Conservation (phyloP, 768 basidiomycete species). For the Leccinum imitatum region DNA sequence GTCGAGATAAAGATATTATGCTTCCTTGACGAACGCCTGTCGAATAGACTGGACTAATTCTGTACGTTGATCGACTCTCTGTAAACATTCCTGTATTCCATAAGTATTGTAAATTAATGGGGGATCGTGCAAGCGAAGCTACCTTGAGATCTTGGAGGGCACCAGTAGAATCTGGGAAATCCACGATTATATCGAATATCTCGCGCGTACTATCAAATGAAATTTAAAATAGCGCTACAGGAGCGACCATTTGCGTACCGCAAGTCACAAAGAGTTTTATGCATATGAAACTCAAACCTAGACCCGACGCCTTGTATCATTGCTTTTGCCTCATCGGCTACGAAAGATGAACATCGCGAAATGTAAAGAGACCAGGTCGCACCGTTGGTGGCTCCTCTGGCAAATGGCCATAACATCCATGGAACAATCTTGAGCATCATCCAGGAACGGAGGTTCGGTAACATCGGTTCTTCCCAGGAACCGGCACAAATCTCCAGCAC, state of each 20-base stretch:
- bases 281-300: conserved; percentile 89
- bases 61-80: conserved; percentile 76
- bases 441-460: conserved; percentile 66
- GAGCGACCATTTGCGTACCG: conserved; percentile 49
- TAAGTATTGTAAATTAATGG: not conserved
- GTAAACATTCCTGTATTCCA: conserved; percentile 62
- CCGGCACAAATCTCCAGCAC: conserved; percentile 64
- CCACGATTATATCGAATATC: conserved; percentile 95
- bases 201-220: conserved; percentile 58
- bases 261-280: conserved; percentile 86
- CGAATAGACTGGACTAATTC: conserved; percentile 76
- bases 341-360: conserved; percentile 6
- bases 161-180: conserved; percentile 83
- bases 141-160: conserved; percentile 88
- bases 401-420: conserved; percentile 85
- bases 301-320: conserved; percentile 78
- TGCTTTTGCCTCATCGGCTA: conserved; percentile 68
- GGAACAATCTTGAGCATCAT: conserved; percentile 77
- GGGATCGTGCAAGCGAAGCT: not conserved
- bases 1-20: not conserved
- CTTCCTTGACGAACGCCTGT: conserved; percentile 55
- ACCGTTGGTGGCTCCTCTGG: conserved; percentile 60
- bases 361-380: conserved; percentile 20
- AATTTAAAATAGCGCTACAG: not conserved
- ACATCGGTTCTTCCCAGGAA: conserved; percentile 66